phyloP scores from a whole-genome alignment of 1,139 yeast genomes.

The Scheffersomyces quercinus region DNA sequence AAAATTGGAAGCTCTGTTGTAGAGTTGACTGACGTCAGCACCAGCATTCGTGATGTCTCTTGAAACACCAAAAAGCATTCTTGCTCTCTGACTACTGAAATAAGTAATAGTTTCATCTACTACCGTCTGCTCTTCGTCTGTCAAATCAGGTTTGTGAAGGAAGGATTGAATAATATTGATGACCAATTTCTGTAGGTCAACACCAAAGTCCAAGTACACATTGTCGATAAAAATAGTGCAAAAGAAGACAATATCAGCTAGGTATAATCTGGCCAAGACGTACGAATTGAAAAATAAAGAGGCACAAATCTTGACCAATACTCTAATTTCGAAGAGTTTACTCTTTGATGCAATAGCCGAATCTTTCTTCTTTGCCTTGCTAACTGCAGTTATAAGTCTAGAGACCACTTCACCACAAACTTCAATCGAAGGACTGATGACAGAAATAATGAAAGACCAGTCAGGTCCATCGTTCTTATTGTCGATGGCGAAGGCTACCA shows the following conservation, averaged over 20 bases:
- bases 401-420: slow-evolving; percentile 67
- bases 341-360: slow-evolving; percentile 61
- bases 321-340: slow-evolving; percentile 71
- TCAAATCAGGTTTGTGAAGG: slow-evolving; percentile 56
- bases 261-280: slow-evolving; percentile 60
- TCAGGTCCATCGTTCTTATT: slow-evolving; percentile 71
- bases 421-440: slow-evolving; percentile 73
- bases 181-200: slow-evolving; percentile 62
- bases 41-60: slow-evolving; percentile 48
- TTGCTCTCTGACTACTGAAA: slow-evolving; percentile 71
- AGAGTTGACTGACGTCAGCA: slow-evolving; percentile 40
- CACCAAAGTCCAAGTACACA: slow-evolving; percentile 69
- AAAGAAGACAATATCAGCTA: slow-evolving; percentile 73
- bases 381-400: slow-evolving; percentile 53
- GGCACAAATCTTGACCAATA: slow-evolving; percentile 65
- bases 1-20: slow-evolving; percentile 52
- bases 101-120: slow-evolving; percentile 57
- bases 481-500: slow-evolving; percentile 72
- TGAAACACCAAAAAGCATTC: slow-evolving; percentile 76
- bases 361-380: slow-evolving; percentile 46
- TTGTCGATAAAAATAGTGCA: slow-evolving; percentile 73
- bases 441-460: slow-evolving; percentile 63
- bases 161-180: slow-evolving; percentile 75
- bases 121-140: slow-evolving; percentile 40
- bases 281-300: slow-evolving; percentile 74